Evolutionary conservation across 257 asterid species (phyloP).

Genomic region (Solanum commersonii): DNA sequence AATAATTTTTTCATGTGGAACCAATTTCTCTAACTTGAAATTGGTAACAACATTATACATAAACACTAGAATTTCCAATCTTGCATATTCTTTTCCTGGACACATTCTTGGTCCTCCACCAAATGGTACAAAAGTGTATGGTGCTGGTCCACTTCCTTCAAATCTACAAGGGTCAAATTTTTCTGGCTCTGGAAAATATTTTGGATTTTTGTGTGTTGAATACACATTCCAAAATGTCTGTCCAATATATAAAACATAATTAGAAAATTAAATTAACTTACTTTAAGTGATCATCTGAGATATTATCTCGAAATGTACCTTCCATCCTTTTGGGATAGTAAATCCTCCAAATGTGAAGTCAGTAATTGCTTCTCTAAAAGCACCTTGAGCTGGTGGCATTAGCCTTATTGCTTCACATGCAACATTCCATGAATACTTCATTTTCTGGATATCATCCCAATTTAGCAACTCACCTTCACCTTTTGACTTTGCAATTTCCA

Average conservation of each 20-base stretch:
- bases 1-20: constrained; percentile 10
- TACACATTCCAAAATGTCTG: constrained; percentile 23
- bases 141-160: not conserved
- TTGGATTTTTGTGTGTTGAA: constrained; percentile 20
- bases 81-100: not conserved
- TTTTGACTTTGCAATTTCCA: not conserved
- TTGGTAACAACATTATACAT: constrained; percentile 10
- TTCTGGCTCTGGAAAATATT: not conserved
- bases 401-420: constrained; percentile 13
- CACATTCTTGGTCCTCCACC: constrained; percentile 14
- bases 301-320: not conserved
- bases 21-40: constrained; percentile 9
- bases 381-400: constrained; percentile 17
- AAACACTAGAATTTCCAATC: not conserved
- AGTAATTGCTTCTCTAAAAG: constrained; percentile 14
- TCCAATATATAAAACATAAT: not conserved
- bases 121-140: not conserved
- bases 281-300: too few relatives aligned
- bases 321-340: constrained; percentile 23
- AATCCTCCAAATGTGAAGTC: constrained; percentile 17
- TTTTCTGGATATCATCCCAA: constrained; percentile 28
- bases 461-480: constrained; percentile 10
- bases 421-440: constrained; percentile 25
- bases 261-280: not conserved
- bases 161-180: not conserved